Conservation (phyloP, 306 rosid genomes). For the Echinosophora koreensis region DNA sequence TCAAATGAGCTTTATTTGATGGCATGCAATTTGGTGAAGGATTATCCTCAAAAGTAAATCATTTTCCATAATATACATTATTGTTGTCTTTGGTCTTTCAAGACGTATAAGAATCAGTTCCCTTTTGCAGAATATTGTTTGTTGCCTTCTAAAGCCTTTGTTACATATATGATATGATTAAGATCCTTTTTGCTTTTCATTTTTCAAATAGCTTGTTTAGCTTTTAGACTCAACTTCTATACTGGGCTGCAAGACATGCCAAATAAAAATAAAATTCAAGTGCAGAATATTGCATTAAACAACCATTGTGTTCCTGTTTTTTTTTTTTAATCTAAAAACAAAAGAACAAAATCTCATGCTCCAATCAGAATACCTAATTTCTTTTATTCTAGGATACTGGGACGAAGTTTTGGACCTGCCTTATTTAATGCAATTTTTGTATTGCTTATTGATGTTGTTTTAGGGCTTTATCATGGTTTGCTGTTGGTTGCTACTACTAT, state of each 20-base stretch:
- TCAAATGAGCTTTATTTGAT: constrained; percentile 96
- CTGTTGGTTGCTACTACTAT: constrained; percentile 97
- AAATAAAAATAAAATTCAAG: neutral
- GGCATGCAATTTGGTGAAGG: constrained; percentile 97
- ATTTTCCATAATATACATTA: neutral
- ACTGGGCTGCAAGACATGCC: neutral
- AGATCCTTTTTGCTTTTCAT: neutral
- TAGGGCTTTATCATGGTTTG: constrained; percentile 98
- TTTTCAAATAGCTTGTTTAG: neutral
- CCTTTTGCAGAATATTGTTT: constrained; percentile 3
- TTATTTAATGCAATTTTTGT: constrained; percentile 1
- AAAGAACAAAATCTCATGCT: neutral
- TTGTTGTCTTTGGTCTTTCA: constrained; percentile 45
- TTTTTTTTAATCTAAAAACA: neutral
- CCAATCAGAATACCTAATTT: neutral
- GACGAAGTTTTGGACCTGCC: neutral
- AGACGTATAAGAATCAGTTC: constrained; percentile 3
- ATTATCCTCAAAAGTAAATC: constrained; percentile 90
- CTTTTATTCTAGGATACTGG: neutral
- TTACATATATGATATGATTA: constrained; percentile 1
- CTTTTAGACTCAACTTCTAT: neutral
- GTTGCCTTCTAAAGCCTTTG: constrained; percentile 38
- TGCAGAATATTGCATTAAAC: neutral
- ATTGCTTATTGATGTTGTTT: constrained; percentile 38
- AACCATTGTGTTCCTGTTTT: neutral